phyloP scores from a whole-genome alignment of 176 grass and related monocot species.

The Carex littledalei region DNA sequence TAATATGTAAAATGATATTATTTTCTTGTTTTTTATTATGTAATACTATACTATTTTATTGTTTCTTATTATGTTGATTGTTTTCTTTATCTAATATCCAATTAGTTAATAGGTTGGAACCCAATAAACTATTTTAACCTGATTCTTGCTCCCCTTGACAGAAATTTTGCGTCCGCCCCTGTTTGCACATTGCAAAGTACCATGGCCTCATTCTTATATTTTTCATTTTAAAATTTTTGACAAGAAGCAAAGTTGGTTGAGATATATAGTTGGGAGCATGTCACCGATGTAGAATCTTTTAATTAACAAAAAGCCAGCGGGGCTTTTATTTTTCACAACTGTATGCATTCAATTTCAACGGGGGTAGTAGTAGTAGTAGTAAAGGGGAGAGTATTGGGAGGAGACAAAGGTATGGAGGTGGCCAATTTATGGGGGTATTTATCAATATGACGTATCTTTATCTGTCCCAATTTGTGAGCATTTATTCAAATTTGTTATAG shows the following conservation, averaged over 20 bases:
- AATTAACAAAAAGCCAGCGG: constrained; percentile 20
- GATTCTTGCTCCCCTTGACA: too few relatives aligned
- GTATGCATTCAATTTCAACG: constrained; percentile 28
- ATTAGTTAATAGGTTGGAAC: too few relatives aligned
- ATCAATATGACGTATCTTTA: constrained; percentile 31
- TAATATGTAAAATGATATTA: too few relatives aligned
- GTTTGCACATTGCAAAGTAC: too few relatives aligned
- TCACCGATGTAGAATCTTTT: constrained; percentile 14
- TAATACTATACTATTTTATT: too few relatives aligned
- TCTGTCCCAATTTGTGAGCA: constrained; percentile 27
- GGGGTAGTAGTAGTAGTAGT: neutral
- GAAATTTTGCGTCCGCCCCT: too few relatives aligned
- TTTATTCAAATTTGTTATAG: constrained; percentile 22
- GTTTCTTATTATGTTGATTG: too few relatives aligned
- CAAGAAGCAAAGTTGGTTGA: constrained; percentile 7
- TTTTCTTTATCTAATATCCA: too few relatives aligned
- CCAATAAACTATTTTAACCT: too few relatives aligned
- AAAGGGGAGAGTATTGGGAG: constrained; percentile 26
- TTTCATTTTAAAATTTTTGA: neutral
- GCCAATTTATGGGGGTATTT: constrained; percentile 32
- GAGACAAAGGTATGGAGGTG: constrained; percentile 29
- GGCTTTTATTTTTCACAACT: constrained; percentile 27
- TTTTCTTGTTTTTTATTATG: too few relatives aligned
- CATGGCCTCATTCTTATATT: too few relatives aligned
- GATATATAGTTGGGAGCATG: constrained; percentile 11